Evolutionary conservation across 345 rosid genomes (phyloP).

Genomic region (Citrus reticulata): DNA sequence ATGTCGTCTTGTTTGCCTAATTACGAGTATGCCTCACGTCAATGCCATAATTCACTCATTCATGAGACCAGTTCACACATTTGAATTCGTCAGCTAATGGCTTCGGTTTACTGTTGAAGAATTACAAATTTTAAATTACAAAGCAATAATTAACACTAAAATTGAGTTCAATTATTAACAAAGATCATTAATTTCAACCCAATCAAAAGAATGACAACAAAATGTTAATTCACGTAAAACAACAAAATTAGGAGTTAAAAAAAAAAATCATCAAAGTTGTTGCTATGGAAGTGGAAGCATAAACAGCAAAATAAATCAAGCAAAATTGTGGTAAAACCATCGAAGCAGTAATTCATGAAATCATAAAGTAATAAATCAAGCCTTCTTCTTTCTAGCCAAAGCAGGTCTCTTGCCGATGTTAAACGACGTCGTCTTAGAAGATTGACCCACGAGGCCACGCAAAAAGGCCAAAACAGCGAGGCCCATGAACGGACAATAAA

Average conservation of each 20-base stretch:
- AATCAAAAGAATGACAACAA: not conserved
- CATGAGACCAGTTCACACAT: not conserved
- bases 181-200: not conserved
- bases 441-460: slow-evolving; percentile 48
- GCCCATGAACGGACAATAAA: slow-evolving; percentile 60
- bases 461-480: slow-evolving; percentile 48
- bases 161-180: not conserved
- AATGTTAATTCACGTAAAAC: not conserved
- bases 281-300: not conserved
- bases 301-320: not conserved
- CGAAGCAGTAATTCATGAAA: not conserved
- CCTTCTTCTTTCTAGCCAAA: slow-evolving; percentile 58
- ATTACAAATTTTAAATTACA: too few species aligned
- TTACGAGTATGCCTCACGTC: not conserved
- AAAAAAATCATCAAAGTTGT: not conserved
- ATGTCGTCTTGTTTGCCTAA: not conserved
- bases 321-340: not conserved
- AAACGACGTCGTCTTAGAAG: slow-evolving; percentile 16
- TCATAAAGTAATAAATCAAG: slow-evolving; percentile 18
- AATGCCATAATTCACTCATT: not conserved
- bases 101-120: not conserved
- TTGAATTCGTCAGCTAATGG: too few species aligned
- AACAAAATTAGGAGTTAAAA: not conserved
- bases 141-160: not conserved
- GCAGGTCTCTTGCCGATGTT: slow-evolving; percentile 34